These are phyloP conservation scores for Periconia sp. DNA, from an alignment of 2,329 filamentous ascomycete genomes.

Conservation along the genomic window DNA sequence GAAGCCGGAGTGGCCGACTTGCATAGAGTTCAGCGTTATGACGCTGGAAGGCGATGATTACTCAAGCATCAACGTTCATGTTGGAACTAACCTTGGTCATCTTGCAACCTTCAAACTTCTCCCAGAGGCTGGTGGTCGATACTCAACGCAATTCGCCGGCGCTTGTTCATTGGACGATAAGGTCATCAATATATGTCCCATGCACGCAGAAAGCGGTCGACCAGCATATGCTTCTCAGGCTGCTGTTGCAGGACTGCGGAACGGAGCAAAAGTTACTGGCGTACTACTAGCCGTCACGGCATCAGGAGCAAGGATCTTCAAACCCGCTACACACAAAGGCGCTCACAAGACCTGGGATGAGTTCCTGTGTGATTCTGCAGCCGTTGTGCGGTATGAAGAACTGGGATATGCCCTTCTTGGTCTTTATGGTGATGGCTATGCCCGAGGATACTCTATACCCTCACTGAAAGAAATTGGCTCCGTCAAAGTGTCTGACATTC, in stretches of 20 bases:
- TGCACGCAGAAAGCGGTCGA: constrained; percentile 78
- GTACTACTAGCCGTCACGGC: constrained; percentile 78
- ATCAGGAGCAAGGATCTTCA: constrained; percentile 83
- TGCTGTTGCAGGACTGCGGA: constrained; percentile 76
- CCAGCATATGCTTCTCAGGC: constrained; percentile 76
- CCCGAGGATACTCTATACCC: constrained; percentile 85
- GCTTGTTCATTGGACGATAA: constrained; percentile 68
- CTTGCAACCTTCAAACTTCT: constrained; percentile 90
- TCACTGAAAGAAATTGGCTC: constrained; percentile 82
- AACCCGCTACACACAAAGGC: constrained; percentile 83
- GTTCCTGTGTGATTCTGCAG: constrained; percentile 79
- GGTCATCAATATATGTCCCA: constrained; percentile 78
- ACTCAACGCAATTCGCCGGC: constrained; percentile 75
- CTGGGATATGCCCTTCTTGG: constrained; percentile 81
- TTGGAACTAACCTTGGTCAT: constrained; percentile 84
- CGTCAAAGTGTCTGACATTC: constrained; percentile 65
- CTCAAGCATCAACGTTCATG: constrained; percentile 91
- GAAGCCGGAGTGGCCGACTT: constrained; percentile 75
- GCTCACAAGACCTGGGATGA: constrained; percentile 90
- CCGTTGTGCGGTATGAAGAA: constrained; percentile 75
- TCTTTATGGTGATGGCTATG: constrained; percentile 81
- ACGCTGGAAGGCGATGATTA: constrained; percentile 92
- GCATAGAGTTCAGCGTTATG: constrained; percentile 87
- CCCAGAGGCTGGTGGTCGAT: constrained; percentile 71
- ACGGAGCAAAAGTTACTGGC: constrained; percentile 76